These are phyloP conservation scores for Scleroderma bovista DNA, from an alignment of 768 basidiomycete genomes.

Conservation along the genomic window DNA sequence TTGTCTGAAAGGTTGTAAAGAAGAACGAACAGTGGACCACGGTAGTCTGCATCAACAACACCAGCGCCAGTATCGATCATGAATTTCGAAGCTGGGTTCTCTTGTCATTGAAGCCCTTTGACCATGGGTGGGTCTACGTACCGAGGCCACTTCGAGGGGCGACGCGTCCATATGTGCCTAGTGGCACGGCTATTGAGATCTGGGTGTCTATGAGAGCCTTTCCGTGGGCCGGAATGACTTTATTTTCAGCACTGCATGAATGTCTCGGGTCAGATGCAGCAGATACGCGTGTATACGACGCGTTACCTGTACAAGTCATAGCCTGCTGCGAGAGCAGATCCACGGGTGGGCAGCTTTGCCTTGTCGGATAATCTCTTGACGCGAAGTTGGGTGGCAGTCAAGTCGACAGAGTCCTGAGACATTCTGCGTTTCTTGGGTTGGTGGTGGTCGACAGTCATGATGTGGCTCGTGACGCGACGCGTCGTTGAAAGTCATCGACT, in stretches of 20 bases:
- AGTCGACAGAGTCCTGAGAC: conserved; percentile 35
- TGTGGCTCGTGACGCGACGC: conserved; percentile 18
- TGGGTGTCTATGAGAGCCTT: conserved; percentile 91
- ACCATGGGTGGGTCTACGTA: conserved; percentile 32
- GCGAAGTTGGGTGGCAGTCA: conserved; percentile 51
- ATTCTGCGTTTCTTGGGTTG: conserved; percentile 59
- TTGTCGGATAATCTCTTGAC: conserved; percentile 82
- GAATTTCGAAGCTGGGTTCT: conserved; percentile 78
- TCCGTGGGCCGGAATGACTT: conserved; percentile 79
- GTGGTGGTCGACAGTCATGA: conserved; percentile 25
- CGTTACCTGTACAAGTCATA: conserved; percentile 89
- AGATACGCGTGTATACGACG: neutral
- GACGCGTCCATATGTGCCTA: conserved; percentile 92
- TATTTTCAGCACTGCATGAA: conserved; percentile 68
- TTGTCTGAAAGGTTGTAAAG: conserved; percentile 89
- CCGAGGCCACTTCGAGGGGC: conserved; percentile 95
- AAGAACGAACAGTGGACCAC: conserved; percentile 85
- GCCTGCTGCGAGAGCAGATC: conserved; percentile 82
- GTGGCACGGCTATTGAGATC: conserved; percentile 88
- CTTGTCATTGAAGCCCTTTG: neutral
- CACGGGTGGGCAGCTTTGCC: conserved; percentile 81
- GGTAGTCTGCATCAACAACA: conserved; percentile 95
- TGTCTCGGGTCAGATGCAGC: conserved; percentile 2
- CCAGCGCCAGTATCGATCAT: conserved; percentile 98
- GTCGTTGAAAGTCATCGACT: conserved; percentile 1